Base-by-base conservation (phyloP, 192 early-diverging fungal species). In the Diversispora epigaea region DNA sequence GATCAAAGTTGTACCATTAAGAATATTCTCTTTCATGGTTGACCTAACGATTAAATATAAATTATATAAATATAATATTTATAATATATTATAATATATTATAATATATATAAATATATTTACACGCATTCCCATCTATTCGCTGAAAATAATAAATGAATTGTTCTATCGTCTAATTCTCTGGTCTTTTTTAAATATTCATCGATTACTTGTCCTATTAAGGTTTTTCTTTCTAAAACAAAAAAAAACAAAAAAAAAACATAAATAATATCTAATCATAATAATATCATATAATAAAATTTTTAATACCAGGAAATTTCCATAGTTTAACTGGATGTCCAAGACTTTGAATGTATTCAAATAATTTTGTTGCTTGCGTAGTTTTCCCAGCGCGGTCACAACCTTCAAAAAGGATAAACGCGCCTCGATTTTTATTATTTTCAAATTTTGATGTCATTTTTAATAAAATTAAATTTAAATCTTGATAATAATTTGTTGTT, bases 91-190 rank as follows among this genome's bases (percentile, higher is more conserved):
- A 8, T 22, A 19, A n/a, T 2, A 3, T 12, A 71, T n/a, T 41
- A 25, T 40, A 60, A 40, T n/a, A 19, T n/a, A 19, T 60, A 12
- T 19, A 55, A 7, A 11, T 14, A 5, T 52, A 15, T 73, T 76
- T 90, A 93, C 90, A 91, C 91, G 17, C 89, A 88, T 79, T 96
- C 96, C 93, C 94, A 97, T 47, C 98, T 87, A 84, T 99, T 99
- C 4, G 94, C 95, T 14, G 95, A 95, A 80, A 99, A 99, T 44
- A 99, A 82, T 15, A 98, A 77, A 78, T 99, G 98, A 41, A 96
- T 86, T 12, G 93, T 90, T 61, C 88, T 87, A 77, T 95, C 93
- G 79, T 91, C 91, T 22, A 96, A 80, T 41, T 92, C 85, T 41
- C 80, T 76, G 19, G 83, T 77, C 46, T 90, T 86, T 57, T 88